A percentile compares a stretch with the other conserved stretches of the same genome.
These are phyloP conservation scores for Fraxinus xanthoxyloides DNA, from an alignment of 305 asterid genomes.

Conservation along the genomic window DNA sequence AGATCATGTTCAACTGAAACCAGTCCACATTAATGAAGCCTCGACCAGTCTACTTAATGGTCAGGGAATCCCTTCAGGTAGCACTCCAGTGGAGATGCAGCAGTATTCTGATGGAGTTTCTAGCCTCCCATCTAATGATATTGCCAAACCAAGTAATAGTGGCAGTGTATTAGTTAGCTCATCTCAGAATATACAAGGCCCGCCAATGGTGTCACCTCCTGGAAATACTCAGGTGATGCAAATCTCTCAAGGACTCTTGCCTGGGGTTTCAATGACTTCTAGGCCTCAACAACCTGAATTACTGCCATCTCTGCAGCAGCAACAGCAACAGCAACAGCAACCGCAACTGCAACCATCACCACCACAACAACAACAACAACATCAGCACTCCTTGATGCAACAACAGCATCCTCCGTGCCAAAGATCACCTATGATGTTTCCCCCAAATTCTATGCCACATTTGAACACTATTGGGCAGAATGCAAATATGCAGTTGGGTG, in stretches of 20 bases:
- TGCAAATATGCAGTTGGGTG: conserved; percentile 56
- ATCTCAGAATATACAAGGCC: conserved; percentile 54
- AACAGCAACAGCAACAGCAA: neutral
- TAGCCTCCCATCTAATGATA: conserved; percentile 50
- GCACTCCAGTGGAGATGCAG: conserved; percentile 54
- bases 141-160: conserved; percentile 44
- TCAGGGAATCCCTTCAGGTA: conserved; percentile 43
- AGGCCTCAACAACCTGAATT: conserved; percentile 74
- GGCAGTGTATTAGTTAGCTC: conserved; percentile 47
- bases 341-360: neutral
- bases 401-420: conserved; percentile 69
- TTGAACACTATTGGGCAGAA: conserved; percentile 58
- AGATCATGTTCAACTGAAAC: conserved; percentile 70
- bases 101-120: conserved; percentile 66
- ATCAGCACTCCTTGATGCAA: conserved; percentile 41
- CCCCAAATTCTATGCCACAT: conserved; percentile 65
- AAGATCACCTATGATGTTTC: conserved; percentile 70
- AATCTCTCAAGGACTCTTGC: conserved; percentile 72
- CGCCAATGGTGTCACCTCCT: conserved; percentile 62
- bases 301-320: conserved; percentile 49
- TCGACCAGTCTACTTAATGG: conserved; percentile 41
- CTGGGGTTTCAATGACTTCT: conserved; percentile 56
- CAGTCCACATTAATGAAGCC: conserved; percentile 41
- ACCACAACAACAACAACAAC: conserved; percentile 27
- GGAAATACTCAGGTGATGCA: conserved; percentile 63